These are phyloP conservation scores for Mortierella antarctica DNA, from an alignment of 192 early-diverging fungal species.

Conservation along the genomic window DNA sequence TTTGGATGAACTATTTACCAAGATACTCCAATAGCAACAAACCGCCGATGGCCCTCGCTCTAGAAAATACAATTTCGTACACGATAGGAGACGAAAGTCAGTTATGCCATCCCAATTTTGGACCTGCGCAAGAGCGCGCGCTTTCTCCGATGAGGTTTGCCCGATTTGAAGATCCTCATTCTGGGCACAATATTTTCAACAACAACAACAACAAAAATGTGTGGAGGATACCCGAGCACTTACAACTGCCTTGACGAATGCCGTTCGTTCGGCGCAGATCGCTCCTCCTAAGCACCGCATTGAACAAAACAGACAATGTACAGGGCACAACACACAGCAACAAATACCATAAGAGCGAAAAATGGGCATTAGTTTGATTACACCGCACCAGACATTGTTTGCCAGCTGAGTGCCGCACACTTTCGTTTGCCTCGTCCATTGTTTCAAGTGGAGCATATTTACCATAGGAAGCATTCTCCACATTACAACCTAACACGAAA, in stretches of 20 bases:
- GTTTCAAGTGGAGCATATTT: not conserved
- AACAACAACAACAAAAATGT: not conserved
- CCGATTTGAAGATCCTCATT: too few relatives aligned
- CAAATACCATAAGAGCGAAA: not conserved
- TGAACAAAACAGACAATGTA: not conserved
- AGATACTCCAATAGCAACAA: slow-evolving; percentile 81
- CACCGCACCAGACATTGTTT: too few relatives aligned
- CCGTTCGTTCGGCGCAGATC: slow-evolving; percentile 93
- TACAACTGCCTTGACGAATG: slow-evolving; percentile 90
- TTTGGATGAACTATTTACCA: slow-evolving; percentile 62
- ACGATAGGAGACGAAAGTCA: too few relatives aligned
- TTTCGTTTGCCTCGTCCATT: too few relatives aligned
- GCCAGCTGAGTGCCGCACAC: too few relatives aligned
- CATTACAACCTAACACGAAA: slow-evolving; percentile 72
- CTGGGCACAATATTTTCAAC: not conserved
- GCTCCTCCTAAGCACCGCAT: slow-evolving; percentile 64
- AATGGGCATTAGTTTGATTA: not conserved
- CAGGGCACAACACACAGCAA: not conserved
- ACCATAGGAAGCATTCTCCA: slow-evolving; percentile 92
- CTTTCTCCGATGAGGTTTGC: too few relatives aligned
- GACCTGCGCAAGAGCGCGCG: too few relatives aligned
- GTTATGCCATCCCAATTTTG: too few relatives aligned
- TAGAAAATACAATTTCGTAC: not conserved
- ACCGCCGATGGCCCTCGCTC: slow-evolving; percentile 78
- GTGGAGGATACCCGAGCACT: slow-evolving; percentile 6